phyloP scores from a whole-genome alignment of 768 basidiomycete species.

The Dioszegia crocea region DNA sequence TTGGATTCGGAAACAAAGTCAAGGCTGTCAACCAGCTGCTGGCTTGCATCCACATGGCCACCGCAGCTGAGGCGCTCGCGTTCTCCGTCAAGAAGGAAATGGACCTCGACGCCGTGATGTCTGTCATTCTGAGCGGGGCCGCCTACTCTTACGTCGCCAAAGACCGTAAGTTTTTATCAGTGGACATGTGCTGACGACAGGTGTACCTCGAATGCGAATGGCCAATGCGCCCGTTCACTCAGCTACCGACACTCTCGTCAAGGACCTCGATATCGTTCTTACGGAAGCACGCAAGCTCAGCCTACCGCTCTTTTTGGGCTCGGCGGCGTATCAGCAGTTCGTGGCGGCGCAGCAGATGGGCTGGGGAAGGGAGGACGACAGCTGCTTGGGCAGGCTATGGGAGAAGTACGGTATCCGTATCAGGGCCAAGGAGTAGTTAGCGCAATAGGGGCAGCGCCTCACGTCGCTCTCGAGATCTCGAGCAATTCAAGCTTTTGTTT shows the following conservation, averaged over 20 bases:
- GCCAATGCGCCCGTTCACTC: constrained; percentile 15
- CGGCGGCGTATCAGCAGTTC: constrained; percentile 35
- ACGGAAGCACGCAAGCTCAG: constrained; percentile 31
- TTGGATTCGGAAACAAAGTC: constrained; percentile 32
- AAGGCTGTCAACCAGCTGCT: constrained; percentile 40
- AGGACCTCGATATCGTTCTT: constrained; percentile 36
- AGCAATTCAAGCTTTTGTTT: not conserved
- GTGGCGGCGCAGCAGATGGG: constrained; percentile 20
- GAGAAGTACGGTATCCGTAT: constrained; percentile 19
- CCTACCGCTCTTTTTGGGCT: constrained; percentile 32
- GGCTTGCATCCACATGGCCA: constrained; percentile 32
- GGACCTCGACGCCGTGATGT: constrained; percentile 33
- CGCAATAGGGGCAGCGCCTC: no score
- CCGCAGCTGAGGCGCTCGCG: constrained; percentile 34
- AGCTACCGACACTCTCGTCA: constrained; percentile 25
- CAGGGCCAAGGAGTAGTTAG: not conserved
- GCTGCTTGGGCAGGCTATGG: constrained; percentile 28
- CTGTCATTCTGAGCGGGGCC: constrained; percentile 33
- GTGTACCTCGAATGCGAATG: constrained; percentile 34
- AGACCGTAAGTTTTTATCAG: constrained; percentile 27
- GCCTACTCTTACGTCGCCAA: constrained; percentile 31
- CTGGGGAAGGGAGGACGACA: constrained; percentile 36
- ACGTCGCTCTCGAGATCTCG: not conserved
- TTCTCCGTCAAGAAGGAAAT: constrained; percentile 36
- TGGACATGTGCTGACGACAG: constrained; percentile 9